Percentiles rank a stretch among this genome's conserved stretches.
Conservation (phyloP, 208 protist species). For the Leishmania lainsoni region DNA sequence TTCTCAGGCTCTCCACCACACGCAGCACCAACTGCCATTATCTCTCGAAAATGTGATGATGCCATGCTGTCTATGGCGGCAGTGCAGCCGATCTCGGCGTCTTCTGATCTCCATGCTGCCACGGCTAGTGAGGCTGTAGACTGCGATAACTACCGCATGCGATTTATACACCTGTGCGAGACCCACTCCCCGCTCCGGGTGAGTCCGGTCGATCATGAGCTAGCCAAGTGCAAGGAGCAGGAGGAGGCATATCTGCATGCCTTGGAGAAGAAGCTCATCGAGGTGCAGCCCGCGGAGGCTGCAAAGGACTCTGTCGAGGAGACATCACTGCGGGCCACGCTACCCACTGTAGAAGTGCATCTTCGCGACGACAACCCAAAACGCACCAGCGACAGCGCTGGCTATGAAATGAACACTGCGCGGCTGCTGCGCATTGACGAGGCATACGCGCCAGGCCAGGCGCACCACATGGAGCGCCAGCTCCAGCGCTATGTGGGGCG, state of each 20-base stretch:
- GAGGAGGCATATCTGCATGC: constrained; percentile 35
- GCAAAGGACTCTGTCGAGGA: background rate
- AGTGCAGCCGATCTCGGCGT: background rate
- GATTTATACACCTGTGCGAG: constrained; percentile 37
- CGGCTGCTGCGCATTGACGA: constrained; percentile 42
- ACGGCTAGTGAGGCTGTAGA: background rate
- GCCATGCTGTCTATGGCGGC: background rate
- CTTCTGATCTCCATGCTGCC: background rate
- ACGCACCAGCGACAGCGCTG: background rate
- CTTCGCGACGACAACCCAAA: background rate
- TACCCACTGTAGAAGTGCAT: background rate
- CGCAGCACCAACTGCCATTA: background rate
- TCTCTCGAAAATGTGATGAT: background rate
- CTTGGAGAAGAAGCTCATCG: constrained; percentile 31
- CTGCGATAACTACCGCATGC: constrained; percentile 25
- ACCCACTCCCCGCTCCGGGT: constrained; percentile 49
- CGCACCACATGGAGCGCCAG: constrained; percentile 30
- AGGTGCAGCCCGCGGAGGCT: background rate
- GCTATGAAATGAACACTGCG: constrained; percentile 17
- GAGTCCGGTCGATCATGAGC: constrained; percentile 35
- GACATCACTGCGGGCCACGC: background rate
- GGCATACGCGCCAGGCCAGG: constrained; percentile 31
- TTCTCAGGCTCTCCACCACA: background rate
- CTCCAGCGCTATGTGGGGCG: constrained; percentile 52
- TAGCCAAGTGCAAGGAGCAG: constrained; percentile 37